These are phyloP conservation scores for Orychophragmus violaceus DNA, from an alignment of 345 rosid species.

Conservation along the genomic window DNA sequence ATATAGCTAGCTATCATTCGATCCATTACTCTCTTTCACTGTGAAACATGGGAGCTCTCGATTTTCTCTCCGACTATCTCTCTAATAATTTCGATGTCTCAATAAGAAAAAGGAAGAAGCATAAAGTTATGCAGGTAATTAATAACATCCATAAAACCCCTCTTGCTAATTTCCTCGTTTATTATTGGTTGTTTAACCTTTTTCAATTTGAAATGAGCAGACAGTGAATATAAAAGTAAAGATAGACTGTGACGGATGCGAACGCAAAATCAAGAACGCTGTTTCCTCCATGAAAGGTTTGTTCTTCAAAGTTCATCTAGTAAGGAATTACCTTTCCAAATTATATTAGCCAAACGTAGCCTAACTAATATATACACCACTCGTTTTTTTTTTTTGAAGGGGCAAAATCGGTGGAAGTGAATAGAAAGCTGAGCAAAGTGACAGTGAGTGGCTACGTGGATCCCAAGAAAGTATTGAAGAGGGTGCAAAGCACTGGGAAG, in stretches of 20 bases:
- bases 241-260: constrained; percentile 49
- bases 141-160: not conserved
- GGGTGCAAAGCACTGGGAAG: constrained; percentile 25
- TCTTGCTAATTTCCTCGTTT: not conserved
- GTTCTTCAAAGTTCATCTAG: not conserved
- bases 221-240: constrained; percentile 39
- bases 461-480: constrained; percentile 26
- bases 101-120: constrained; percentile 32
- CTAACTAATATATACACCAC: constrained; percentile 1
- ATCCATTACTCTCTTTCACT: not conserved
- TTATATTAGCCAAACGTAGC: constrained; percentile 2
- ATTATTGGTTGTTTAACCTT: not conserved
- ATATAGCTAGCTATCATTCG: not conserved
- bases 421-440: constrained; percentile 28
- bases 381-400: not conserved
- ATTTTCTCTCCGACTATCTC: constrained; percentile 29
- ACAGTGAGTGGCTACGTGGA: constrained; percentile 33
- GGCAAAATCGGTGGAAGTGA: constrained; percentile 30
- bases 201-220: constrained; percentile 12
- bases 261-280: constrained; percentile 42
- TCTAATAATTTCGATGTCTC: constrained; percentile 25
- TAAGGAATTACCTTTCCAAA: not conserved
- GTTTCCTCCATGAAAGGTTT: constrained; percentile 42
- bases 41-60: constrained; percentile 35
- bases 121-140: constrained; percentile 42